Evolutionary conservation across 768 basidiomycete species (phyloP).

Genomic region (Termitomyces sp.): DNA sequence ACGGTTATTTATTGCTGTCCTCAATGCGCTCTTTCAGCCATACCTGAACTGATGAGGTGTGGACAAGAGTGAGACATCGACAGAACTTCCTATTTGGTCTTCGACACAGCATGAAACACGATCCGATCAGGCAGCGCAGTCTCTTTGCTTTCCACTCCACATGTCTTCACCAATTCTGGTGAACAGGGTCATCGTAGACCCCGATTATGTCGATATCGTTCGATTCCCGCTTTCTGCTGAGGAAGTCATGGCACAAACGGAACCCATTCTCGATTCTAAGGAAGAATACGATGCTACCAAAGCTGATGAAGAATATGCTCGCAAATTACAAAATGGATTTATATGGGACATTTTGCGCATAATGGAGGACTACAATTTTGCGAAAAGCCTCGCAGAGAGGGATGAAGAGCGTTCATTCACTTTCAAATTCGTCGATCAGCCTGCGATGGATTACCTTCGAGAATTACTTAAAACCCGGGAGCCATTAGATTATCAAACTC

Average conservation of each 20-base stretch:
- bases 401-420: conserved; percentile 25
- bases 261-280: conserved; percentile 27
- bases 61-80: neutral
- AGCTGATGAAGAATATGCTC: conserved; percentile 32
- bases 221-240: conserved; percentile 34
- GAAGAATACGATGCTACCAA: conserved; percentile 26
- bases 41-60: neutral
- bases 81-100: neutral
- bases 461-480: conserved; percentile 28
- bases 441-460: conserved; percentile 33
- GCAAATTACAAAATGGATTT: conserved; percentile 33
- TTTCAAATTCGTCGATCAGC: conserved; percentile 29
- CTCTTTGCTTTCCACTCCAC: neutral
- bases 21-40: neutral
- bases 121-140: neutral
- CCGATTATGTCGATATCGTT: conserved; percentile 24
- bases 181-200: conserved; percentile 8
- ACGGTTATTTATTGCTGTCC: neutral
- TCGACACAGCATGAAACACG: neutral
- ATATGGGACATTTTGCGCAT: conserved; percentile 21
- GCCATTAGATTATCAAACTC: neutral
- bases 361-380: conserved; percentile 33
- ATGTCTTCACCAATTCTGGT: conserved; percentile 3
- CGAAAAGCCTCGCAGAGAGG: conserved; percentile 36
- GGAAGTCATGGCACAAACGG: conserved; percentile 36